A percentile compares a stretch with the other conserved stretches of the same genome.
These are phyloP conservation scores for Candida ficus DNA, from an alignment of 805 yeast genomes.

Conservation along the genomic window DNA sequence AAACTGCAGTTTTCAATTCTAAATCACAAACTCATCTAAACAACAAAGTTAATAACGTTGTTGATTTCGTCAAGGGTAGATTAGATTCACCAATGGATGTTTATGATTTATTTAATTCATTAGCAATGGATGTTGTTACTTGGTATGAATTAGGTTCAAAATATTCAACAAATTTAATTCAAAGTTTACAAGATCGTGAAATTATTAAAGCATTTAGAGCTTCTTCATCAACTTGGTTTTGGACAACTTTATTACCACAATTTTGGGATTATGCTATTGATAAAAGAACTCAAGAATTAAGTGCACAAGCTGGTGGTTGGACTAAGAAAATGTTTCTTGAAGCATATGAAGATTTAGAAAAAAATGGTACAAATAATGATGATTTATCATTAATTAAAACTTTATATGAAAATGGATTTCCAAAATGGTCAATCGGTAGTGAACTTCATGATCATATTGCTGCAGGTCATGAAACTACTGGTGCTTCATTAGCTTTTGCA, in stretches of 20 bases:
- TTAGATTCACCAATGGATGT: constrained; percentile 40
- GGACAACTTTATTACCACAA: constrained; percentile 56
- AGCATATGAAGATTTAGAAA: constrained; percentile 17
- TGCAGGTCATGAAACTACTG: constrained; percentile 77
- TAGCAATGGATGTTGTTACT: constrained; percentile 69
- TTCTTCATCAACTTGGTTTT: constrained; percentile 58
- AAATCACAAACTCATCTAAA: constrained; percentile 31
- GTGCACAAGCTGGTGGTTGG: constrained; percentile 42
- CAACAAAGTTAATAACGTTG: constrained; percentile 28
- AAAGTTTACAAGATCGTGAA: constrained; percentile 34
- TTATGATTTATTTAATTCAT: constrained; percentile 56
- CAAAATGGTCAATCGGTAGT: constrained; percentile 33
- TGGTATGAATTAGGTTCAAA: constrained; percentile 52
- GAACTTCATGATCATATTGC: constrained; percentile 61
- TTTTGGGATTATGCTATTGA: constrained; percentile 35
- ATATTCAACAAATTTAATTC: constrained; percentile 41
- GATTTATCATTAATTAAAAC: constrained; percentile 18
- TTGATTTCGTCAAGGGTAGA: constrained; percentile 12
- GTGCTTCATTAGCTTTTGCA: constrained; percentile 55
- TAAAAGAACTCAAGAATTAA: constrained; percentile 32
- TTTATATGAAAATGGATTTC: constrained; percentile 21
- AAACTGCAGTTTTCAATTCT: constrained; percentile 31
- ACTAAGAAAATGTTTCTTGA: constrained; percentile 26
- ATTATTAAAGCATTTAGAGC: constrained; percentile 40
- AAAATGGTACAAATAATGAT: constrained; percentile 13